These are phyloP conservation scores for Cladosporium sp. DNA, from an alignment of 2,329 filamentous ascomycete species.

Conservation along the genomic window DNA sequence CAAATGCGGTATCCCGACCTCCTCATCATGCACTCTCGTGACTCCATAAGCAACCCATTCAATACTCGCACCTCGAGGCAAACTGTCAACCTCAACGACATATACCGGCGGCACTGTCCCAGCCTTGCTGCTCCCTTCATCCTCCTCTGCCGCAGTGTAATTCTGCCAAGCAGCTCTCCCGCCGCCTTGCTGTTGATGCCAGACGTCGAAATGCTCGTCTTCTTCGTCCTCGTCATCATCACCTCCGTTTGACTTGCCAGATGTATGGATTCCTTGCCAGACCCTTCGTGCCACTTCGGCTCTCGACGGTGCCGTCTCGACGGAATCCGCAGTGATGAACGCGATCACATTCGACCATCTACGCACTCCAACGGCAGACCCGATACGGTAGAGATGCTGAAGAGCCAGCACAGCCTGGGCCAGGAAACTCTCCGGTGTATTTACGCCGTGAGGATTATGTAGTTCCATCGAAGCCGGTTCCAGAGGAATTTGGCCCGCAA, in stretches of 20 bases:
- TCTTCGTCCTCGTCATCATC: conserved; percentile 44
- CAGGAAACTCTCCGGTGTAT: conserved; percentile 14
- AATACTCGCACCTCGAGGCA: conserved; percentile 69
- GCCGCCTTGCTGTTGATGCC: conserved; percentile 55
- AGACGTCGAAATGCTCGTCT: conserved; percentile 57
- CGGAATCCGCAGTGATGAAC: conserved; percentile 54
- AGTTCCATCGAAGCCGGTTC: conserved; percentile 73
- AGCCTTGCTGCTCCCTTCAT: neutral
- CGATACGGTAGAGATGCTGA: conserved; percentile 88
- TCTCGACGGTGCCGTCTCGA: conserved; percentile 19
- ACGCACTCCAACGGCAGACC: conserved; percentile 63
- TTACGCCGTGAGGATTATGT: conserved; percentile 19
- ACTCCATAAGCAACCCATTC: conserved; percentile 61
- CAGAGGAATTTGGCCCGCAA: conserved; percentile 91
- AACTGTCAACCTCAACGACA: conserved; percentile 67
- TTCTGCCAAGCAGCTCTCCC: conserved; percentile 20
- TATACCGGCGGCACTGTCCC: conserved; percentile 60
- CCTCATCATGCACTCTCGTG: neutral
- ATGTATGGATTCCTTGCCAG: conserved; percentile 8
- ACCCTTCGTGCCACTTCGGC: conserved; percentile 34
- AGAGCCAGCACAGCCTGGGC: conserved; percentile 69
- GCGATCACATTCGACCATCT: conserved; percentile 74
- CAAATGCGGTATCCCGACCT: conserved; percentile 1
- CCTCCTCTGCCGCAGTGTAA: conserved; percentile 32
- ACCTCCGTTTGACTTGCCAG: conserved; percentile 21